Conservation (phyloP, 2,329 filamentous ascomycete genomes). For the Neoscytalidium dimidiatum region DNA sequence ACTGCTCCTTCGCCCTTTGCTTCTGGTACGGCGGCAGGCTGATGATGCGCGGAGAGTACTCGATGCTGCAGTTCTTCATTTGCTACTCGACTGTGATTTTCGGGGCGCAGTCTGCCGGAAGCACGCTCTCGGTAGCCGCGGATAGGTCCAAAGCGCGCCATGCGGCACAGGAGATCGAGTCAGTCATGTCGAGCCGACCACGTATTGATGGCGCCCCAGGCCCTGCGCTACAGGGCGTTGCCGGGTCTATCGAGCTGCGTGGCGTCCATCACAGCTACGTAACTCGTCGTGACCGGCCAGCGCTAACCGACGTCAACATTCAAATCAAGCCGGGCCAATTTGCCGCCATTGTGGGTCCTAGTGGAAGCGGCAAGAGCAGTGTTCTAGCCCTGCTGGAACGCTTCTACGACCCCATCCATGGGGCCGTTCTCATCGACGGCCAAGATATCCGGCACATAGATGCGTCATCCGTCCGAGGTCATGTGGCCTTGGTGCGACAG, state of each 20-base stretch:
- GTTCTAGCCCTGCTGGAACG: conserved; percentile 90
- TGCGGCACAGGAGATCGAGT: conserved; percentile 77
- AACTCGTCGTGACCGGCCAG: conserved; percentile 86
- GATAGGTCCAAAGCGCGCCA: conserved; percentile 94
- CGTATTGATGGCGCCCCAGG: conserved; percentile 75
- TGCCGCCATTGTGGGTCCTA: conserved; percentile 88
- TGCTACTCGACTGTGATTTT: conserved; percentile 84
- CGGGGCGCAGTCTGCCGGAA: conserved; percentile 83
- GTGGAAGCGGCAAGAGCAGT: conserved; percentile 91
- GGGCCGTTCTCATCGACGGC: conserved; percentile 79
- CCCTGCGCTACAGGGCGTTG: conserved; percentile 43
- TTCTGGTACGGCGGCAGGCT: conserved; percentile 91
- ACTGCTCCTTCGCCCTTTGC: conserved; percentile 74
- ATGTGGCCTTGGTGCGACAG: conserved; percentile 82
- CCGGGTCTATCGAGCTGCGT: conserved; percentile 84
- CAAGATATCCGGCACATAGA: conserved; percentile 73
- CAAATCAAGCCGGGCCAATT: conserved; percentile 76
- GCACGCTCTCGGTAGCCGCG: conserved; percentile 84
- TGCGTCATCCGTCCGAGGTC: conserved; percentile 71
- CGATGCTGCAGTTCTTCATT: conserved; percentile 83
- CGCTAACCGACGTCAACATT: conserved; percentile 81
- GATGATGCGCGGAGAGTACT: conserved; percentile 70
- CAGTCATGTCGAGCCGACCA: conserved; percentile 79
- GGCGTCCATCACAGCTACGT: conserved; percentile 95
- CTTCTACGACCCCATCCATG: conserved; percentile 87